Evolutionary conservation across 352 stramenopile species (phyloP), one percentile per base, ranked within the genome.

Genomic region (Thalassiosira pacifica): DNA sequence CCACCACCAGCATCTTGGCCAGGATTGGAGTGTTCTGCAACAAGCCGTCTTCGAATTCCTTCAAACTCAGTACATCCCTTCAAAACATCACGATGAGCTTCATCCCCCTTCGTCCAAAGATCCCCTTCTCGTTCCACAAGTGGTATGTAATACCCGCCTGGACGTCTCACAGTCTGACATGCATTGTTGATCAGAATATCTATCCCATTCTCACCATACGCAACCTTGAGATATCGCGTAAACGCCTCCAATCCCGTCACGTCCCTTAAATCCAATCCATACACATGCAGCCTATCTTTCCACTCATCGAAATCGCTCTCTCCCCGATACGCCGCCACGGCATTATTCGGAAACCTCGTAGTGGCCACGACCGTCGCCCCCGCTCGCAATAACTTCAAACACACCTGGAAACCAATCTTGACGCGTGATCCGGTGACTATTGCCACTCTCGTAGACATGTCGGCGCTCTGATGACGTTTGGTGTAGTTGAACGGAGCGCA

Each of bases 131-230:
- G 89, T 57, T 97, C 80, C 53, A 98, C 93, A 59, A 97, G 77
- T 53, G 97, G 96, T 59, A 96, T 90, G 90, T 98, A 99, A 88
- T 98, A 98, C 48, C 95, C 93, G 42, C 94, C 92, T 1, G 97
- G 97, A n/a, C 97, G 92, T 52, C 97, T 93, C 57, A 98, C 97
- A 2, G 97, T 98, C 90, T 99, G 97, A 91, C 96, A 98, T 1
- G 97, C 97, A 88, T 99, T 99, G 89, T 98, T 98, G 77, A 98
- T 96, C 40, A 99, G 84, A 32, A 98, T 96, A 88, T 99, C 97
- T 40, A 98, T 88, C 10, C 94, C 91, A 26, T 76, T 53, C 26
- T 93, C 85, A 2, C 78, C 68, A 81, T 89, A 93, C 29, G 81
- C 89, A 1, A 88, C 53, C 48, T 93, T 94, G 5, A 99, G 86